These are phyloP conservation scores for Ascoidea asiatica DNA, from an alignment of 805 yeast genomes.

Conservation along the genomic window DNA sequence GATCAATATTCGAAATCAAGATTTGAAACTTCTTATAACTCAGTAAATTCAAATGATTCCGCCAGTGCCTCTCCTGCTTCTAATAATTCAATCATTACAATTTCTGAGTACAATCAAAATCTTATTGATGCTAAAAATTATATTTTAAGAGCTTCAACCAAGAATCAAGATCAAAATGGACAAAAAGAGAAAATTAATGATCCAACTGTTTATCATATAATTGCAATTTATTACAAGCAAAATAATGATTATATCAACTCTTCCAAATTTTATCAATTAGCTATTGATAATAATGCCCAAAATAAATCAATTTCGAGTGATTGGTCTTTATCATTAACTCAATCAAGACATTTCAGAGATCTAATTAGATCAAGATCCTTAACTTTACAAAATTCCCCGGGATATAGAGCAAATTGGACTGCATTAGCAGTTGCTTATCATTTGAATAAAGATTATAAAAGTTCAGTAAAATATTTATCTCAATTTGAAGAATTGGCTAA, in stretches of 20 bases:
- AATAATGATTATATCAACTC: slow-evolving; percentile 63
- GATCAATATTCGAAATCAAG: slow-evolving; percentile 18
- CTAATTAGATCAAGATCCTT: slow-evolving; percentile 51
- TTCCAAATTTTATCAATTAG: slow-evolving; percentile 59
- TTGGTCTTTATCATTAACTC: slow-evolving; percentile 66
- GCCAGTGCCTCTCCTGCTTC: neutral
- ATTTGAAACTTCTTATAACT: neutral
- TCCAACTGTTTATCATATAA: slow-evolving; percentile 69
- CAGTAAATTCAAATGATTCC: neutral
- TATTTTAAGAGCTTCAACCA: slow-evolving; percentile 23
- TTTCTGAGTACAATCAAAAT: slow-evolving; percentile 36
- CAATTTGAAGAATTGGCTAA: slow-evolving; percentile 66
- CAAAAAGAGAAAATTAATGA: slow-evolving; percentile 42
- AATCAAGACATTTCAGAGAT: slow-evolving; percentile 57
- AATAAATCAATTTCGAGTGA: slow-evolving; percentile 76
- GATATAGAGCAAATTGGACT: slow-evolving; percentile 86
- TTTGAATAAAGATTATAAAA: slow-evolving; percentile 49
- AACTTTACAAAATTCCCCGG: slow-evolving; percentile 61
- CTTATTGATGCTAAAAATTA: slow-evolving; percentile 2
- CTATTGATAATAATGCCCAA: slow-evolving; percentile 64
- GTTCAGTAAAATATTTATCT: slow-evolving; percentile 58
- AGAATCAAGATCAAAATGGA: slow-evolving; percentile 45
- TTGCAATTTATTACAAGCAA: slow-evolving; percentile 71
- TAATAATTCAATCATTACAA: slow-evolving; percentile 17
- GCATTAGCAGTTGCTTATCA: slow-evolving; percentile 78